Evolutionary conservation across 2,329 filamentous ascomycete genomes (phyloP).

Genomic region (Curvularia spicifera): DNA sequence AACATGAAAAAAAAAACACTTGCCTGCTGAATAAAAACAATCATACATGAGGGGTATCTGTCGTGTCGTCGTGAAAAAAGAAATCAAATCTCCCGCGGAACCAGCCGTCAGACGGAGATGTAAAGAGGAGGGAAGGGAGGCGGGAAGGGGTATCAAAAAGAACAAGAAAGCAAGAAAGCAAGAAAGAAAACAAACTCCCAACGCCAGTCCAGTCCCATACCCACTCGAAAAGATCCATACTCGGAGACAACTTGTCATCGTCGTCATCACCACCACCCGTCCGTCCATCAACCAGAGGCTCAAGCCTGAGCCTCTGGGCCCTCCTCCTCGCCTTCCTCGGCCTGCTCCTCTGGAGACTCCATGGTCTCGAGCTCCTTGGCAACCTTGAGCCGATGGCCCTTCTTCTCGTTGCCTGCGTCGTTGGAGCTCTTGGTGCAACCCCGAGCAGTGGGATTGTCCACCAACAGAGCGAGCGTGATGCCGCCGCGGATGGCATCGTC

Average conservation of each 20-base stretch:
- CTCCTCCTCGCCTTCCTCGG: no score
- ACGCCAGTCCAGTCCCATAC: no score
- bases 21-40: not conserved
- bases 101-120: slow-evolving; percentile 2
- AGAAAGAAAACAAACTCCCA: not conserved
- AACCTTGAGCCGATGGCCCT: slow-evolving; percentile 18
- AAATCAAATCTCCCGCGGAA: not conserved
- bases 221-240: no score
- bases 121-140: not conserved
- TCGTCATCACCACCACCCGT: not conserved
- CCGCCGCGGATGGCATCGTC: slow-evolving; percentile 40
- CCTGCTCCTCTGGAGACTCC: not conserved
- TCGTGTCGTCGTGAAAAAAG: no score
- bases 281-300: not conserved
- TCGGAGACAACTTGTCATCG: no score
- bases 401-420: slow-evolving; percentile 32
- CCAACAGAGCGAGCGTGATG: slow-evolving; percentile 30
- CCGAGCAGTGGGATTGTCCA: slow-evolving; percentile 35
- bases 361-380: not conserved
- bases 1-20: no score
- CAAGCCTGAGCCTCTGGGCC: no score
- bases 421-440: slow-evolving; percentile 32
- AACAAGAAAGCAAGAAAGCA: not conserved
- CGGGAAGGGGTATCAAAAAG: not conserved
- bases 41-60: not conserved